These are phyloP conservation scores for Panaeolus cyanescens DNA, from an alignment of 768 basidiomycete species.

Conservation along the genomic window DNA sequence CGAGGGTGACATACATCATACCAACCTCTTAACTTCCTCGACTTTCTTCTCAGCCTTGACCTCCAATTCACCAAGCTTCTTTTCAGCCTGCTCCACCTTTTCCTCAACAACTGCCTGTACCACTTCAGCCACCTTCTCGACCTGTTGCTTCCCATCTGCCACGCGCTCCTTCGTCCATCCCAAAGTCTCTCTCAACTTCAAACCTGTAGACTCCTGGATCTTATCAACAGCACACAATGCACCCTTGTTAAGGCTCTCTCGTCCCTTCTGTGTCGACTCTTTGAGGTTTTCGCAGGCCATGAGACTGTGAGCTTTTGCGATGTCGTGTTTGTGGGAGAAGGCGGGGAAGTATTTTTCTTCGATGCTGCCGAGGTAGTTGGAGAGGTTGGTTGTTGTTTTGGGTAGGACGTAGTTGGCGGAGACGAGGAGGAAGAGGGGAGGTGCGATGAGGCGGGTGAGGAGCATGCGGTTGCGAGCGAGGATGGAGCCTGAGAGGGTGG, in stretches of 20 bases:
- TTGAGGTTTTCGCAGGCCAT: slow-evolving; percentile 63
- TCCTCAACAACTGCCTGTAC: slow-evolving; percentile 14
- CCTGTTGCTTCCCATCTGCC: slow-evolving; percentile 1
- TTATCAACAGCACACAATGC: slow-evolving; percentile 49
- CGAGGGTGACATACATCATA: slow-evolving; percentile 8
- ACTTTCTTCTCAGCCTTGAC: slow-evolving; percentile 22
- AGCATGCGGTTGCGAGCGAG: slow-evolving; percentile 77
- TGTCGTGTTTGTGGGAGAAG: slow-evolving; percentile 66
- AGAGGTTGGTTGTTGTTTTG: slow-evolving; percentile 71
- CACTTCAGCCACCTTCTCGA: slow-evolving; percentile 14
- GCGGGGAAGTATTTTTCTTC: slow-evolving; percentile 74
- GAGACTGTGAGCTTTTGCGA: slow-evolving; percentile 57
- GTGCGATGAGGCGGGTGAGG: slow-evolving; percentile 69
- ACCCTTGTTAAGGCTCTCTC: slow-evolving; percentile 43
- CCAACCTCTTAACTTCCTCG: slow-evolving; percentile 16
- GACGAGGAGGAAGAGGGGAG: slow-evolving; percentile 69
- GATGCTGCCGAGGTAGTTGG: slow-evolving; percentile 61
- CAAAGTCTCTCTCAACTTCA: slow-evolving; percentile 62
- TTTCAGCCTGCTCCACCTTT: slow-evolving; percentile 19
- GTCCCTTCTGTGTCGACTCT: slow-evolving; percentile 49
- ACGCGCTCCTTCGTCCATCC: slow-evolving; percentile 22
- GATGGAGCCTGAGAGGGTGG: slow-evolving; percentile 87
- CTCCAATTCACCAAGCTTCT: slow-evolving; percentile 26
- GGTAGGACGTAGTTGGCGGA: slow-evolving; percentile 88
- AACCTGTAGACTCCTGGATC: slow-evolving; percentile 70